Evolutionary conservation across 352 stramenopile genomes (phyloP).

Genomic region (Phytophthora aleatoria): DNA sequence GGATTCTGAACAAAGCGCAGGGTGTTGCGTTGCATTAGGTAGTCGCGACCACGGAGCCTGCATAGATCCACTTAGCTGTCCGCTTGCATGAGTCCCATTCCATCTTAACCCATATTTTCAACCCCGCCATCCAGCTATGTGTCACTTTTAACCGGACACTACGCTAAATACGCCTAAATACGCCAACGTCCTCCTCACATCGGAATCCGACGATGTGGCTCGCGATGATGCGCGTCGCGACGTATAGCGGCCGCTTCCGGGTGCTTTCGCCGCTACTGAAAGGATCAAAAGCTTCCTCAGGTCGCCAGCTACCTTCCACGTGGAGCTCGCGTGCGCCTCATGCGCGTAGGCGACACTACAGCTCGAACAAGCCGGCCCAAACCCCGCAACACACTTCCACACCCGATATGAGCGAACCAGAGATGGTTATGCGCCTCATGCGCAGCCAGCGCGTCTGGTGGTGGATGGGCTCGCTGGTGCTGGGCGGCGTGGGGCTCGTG

Average conservation of each 20-base stretch:
- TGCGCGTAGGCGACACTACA: conserved; percentile 21
- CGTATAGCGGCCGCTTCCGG: conserved; percentile 12
- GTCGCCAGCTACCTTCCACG: conserved; percentile 2
- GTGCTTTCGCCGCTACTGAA: conserved; percentile 2
- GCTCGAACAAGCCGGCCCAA: conserved; percentile 7
- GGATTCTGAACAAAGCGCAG: conserved; percentile 25
- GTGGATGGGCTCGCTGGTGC: conserved; percentile 49
- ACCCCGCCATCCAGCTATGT: neutral
- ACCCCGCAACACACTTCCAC: neutral
- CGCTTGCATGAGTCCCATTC: conserved; percentile 10
- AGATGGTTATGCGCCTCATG: conserved; percentile 44
- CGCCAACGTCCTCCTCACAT: conserved; percentile 11
- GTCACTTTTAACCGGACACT: conserved; percentile 10
- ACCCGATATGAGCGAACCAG: conserved; percentile 48
- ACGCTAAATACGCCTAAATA: conserved; percentile 8
- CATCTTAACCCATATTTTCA: neutral
- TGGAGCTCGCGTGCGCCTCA: neutral
- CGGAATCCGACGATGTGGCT: conserved; percentile 12
- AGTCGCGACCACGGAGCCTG: conserved; percentile 13
- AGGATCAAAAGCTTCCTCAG: conserved; percentile 5
- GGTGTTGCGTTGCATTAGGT: conserved; percentile 23
- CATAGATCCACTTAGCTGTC: conserved; percentile 28
- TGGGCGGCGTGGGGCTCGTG: conserved; percentile 59
- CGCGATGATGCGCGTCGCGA: conserved; percentile 16
- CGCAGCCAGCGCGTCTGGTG: conserved; percentile 64